Conservation (phyloP, 106 monocot species). For the Xerophyta viscosa region DNA sequence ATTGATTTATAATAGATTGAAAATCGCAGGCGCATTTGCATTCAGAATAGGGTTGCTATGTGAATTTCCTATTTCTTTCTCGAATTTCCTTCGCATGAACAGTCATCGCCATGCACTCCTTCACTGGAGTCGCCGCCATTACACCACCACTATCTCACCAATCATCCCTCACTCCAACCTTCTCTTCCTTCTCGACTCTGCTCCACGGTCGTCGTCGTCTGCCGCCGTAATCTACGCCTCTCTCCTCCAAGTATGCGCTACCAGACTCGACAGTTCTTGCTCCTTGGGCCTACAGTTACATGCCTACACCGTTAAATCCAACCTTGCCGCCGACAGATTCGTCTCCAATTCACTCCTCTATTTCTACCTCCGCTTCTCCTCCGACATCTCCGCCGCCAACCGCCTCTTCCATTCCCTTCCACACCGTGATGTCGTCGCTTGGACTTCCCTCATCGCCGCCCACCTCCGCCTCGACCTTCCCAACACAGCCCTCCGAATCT, state of each 20-base stretch:
- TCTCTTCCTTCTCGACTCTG: neutral
- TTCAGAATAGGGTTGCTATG: too few relatives aligned
- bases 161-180: neutral
- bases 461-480: constrained; percentile 50
- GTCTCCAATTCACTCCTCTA: constrained; percentile 69
- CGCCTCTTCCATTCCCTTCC: constrained; percentile 53
- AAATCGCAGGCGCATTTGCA: too few relatives aligned
- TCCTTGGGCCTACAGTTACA: constrained; percentile 47
- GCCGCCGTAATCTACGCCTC: constrained; percentile 27
- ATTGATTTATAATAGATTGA: too few relatives aligned
- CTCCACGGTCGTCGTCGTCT: constrained; percentile 5
- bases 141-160: too few relatives aligned
- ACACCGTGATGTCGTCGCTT: constrained; percentile 52
- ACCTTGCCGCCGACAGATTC: constrained; percentile 49
- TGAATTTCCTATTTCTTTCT: too few relatives aligned
- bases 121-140: too few relatives aligned
- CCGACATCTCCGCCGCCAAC: constrained; percentile 30
- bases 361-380: constrained; percentile 56
- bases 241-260: constrained; percentile 39
- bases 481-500: constrained; percentile 27
- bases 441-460: constrained; percentile 67
- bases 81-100: too few relatives aligned
- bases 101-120: too few relatives aligned
- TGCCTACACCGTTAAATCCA: constrained; percentile 54
- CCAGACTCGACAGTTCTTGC: constrained; percentile 19